These are phyloP conservation scores for Starmerella stigmatis DNA, from an alignment of 805 yeast species.

Conservation along the genomic window DNA sequence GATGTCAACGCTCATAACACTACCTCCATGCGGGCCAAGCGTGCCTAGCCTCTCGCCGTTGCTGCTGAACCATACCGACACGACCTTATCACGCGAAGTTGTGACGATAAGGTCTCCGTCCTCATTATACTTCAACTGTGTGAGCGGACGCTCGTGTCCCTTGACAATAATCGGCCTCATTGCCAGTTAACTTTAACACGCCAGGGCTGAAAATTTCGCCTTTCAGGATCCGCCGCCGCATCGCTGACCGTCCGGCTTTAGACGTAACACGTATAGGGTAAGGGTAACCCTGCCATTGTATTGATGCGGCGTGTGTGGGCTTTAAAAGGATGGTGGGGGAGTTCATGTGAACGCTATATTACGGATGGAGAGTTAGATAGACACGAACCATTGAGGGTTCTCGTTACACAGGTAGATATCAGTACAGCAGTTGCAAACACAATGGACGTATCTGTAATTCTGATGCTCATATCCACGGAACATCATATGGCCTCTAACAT, in stretches of 20 bases:
- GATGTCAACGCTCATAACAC: conserved; percentile 88
- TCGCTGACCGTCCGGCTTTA: background rate
- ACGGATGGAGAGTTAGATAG: too few relatives aligned
- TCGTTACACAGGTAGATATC: too few relatives aligned
- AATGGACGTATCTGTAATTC: too few relatives aligned
- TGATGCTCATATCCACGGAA: too few relatives aligned
- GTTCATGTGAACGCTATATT: background rate
- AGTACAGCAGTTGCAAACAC: too few relatives aligned
- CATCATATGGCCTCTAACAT: too few relatives aligned
- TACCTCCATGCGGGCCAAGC: conserved; percentile 78
- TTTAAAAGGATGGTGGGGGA: background rate
- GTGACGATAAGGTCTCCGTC: conserved; percentile 93
- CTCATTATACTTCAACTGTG: conserved; percentile 88
- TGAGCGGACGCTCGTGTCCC: conserved; percentile 96
- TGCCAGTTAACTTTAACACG: background rate
- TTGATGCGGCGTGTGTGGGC: background rate
- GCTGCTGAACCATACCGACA: conserved; percentile 85
- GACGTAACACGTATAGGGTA: background rate
- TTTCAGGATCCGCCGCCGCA: background rate
- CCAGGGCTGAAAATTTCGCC: conserved; percentile 7
- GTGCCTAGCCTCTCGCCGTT: conserved; percentile 98
- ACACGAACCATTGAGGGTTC: too few relatives aligned
- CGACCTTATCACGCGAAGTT: conserved; percentile 75
- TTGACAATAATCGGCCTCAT: conserved; percentile 35
- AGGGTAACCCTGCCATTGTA: background rate